Conservation (phyloP, 768 basidiomycete genomes). For the Clathrus columnatus region DNA sequence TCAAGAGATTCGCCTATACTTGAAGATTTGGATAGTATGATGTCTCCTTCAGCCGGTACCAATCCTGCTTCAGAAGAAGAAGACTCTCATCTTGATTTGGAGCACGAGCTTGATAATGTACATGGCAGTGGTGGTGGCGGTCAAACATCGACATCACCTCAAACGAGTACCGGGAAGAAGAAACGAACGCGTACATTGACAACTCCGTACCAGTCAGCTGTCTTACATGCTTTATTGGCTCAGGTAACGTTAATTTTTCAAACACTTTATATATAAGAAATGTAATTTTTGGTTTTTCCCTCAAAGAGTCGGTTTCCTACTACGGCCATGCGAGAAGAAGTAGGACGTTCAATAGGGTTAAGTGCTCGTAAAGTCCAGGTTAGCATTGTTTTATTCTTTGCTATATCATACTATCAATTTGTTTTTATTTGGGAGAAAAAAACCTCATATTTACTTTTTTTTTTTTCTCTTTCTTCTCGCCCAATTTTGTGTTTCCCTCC, state of each 20-base stretch:
- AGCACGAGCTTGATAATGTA: neutral
- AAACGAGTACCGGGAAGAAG: neutral
- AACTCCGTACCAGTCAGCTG: slow-evolving; percentile 81
- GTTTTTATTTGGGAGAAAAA: too few species aligned
- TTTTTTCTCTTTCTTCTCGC: slow-evolving; percentile 2
- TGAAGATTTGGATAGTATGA: too few species aligned
- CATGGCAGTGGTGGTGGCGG: neutral
- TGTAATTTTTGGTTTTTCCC: neutral
- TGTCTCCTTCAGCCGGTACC: neutral
- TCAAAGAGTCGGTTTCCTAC: slow-evolving; percentile 82
- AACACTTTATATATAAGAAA: slow-evolving; percentile 9
- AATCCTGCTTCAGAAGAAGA: neutral
- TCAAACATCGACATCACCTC: neutral
- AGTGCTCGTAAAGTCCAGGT: slow-evolving; percentile 89
- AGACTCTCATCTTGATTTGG: too few species aligned
- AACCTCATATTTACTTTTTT: slow-evolving; percentile 12
- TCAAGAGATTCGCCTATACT: too few species aligned
- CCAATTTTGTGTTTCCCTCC: neutral
- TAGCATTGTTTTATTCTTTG: slow-evolving; percentile 21
- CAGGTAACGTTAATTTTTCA: slow-evolving; percentile 44
- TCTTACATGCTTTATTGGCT: slow-evolving; percentile 78
- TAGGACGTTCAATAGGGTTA: slow-evolving; percentile 78
- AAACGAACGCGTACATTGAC: slow-evolving; percentile 70
- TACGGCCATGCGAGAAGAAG: slow-evolving; percentile 80
- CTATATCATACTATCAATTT: slow-evolving; percentile 9